phyloP scores from a whole-genome alignment of 2,329 filamentous ascomycete genomes.

The Diaporthe sp. region DNA sequence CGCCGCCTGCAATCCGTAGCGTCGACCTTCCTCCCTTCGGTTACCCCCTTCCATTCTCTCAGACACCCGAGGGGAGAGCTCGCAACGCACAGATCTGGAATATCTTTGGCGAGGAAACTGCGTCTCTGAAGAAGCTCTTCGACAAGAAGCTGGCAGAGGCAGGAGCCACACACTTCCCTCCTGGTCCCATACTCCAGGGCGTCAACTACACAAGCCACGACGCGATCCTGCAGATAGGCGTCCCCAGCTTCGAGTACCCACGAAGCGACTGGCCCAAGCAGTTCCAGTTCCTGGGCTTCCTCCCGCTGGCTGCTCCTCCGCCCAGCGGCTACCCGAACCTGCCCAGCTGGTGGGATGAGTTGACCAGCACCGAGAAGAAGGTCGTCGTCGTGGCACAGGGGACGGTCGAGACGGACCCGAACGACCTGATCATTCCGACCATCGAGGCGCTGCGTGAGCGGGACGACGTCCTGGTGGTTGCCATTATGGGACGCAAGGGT shows the following conservation, averaged over 20 bases:
- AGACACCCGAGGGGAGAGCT: constrained; percentile 43
- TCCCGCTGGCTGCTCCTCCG: constrained; percentile 42
- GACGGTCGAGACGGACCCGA: constrained; percentile 53
- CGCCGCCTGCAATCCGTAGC: constrained; percentile 51
- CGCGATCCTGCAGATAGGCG: constrained; percentile 52
- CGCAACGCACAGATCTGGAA: constrained; percentile 48
- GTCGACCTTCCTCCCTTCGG: constrained; percentile 51
- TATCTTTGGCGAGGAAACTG: constrained; percentile 45
- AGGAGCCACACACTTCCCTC: constrained; percentile 43
- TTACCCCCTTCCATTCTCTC: constrained; percentile 48
- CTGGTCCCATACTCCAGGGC: constrained; percentile 48
- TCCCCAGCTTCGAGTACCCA: constrained; percentile 54
- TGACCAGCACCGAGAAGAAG: constrained; percentile 45
- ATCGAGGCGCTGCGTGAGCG: constrained; percentile 48
- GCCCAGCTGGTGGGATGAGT: constrained; percentile 51
- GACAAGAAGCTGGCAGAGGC: constrained; percentile 46
- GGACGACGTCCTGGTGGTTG: constrained; percentile 49
- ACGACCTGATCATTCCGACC: constrained; percentile 54
- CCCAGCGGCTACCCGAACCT: constrained; percentile 40
- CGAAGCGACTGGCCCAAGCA: constrained; percentile 51
- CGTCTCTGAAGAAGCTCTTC: constrained; percentile 45
- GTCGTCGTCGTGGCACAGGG: constrained; percentile 55
- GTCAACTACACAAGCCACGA: constrained; percentile 52
- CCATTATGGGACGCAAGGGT: constrained; percentile 52
- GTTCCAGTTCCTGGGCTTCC: constrained; percentile 52